phyloP scores from a whole-genome alignment of 345 rosid genomes.

The Corymbia maculata region DNA sequence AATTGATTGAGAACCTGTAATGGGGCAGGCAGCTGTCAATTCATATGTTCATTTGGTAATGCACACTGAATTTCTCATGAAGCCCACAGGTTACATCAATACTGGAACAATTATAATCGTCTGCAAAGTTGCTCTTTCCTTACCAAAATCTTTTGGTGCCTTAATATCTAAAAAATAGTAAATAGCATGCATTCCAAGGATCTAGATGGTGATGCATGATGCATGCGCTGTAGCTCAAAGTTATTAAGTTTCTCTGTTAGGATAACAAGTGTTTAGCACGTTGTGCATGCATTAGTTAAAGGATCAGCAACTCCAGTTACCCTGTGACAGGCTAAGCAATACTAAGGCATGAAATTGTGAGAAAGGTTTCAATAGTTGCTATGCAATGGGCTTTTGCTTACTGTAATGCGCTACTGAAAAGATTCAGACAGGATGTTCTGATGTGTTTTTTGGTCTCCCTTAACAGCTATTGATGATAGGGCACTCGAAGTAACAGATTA shows the following conservation, averaged over 20 bases:
- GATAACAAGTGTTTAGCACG: neutral
- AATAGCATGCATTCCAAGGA: neutral
- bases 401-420: neutral
- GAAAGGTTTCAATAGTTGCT: neutral
- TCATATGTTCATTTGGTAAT: neutral
- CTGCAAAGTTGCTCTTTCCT: neutral
- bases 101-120: neutral
- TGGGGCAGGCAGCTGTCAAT: neutral
- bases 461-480: slow-evolving; percentile 9
- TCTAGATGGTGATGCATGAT: neutral
- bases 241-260: neutral
- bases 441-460: neutral
- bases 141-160: neutral
- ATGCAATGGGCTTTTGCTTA: neutral
- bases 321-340: neutral
- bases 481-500: neutral
- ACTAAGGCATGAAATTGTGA: neutral
- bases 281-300: neutral
- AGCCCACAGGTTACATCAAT: neutral
- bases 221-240: neutral
- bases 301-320: neutral
- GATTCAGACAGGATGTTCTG: neutral
- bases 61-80: neutral
- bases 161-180: neutral
- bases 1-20: neutral